phyloP scores from a whole-genome alignment of 2,329 filamentous ascomycete species.

The Fusarium poae region DNA sequence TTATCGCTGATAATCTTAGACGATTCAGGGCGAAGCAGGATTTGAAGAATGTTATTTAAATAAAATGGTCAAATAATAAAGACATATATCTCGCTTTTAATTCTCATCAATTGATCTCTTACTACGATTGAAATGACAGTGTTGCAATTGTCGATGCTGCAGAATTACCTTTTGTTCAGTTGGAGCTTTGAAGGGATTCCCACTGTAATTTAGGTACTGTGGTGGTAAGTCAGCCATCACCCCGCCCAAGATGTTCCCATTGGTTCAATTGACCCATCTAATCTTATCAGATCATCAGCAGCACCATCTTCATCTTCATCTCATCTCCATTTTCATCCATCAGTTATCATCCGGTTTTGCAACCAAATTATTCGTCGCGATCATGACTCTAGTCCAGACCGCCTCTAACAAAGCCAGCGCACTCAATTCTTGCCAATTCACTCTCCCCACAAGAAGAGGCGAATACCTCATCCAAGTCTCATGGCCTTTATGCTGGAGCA shows the following conservation, averaged over 20 bases:
- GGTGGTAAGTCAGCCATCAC: not conserved
- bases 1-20: slow-evolving; percentile 73
- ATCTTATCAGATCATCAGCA: slow-evolving; percentile 40
- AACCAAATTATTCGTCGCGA: not conserved
- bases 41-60: slow-evolving; percentile 65
- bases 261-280: not conserved
- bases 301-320: not conserved
- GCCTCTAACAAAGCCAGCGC: slow-evolving; percentile 15
- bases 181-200: not conserved
- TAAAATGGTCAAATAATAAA: not conserved
- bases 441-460: slow-evolving; percentile 33
- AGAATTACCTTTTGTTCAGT: not conserved
- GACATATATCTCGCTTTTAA: not conserved
- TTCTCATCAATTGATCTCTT: not conserved
- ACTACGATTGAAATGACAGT: not conserved
- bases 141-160: too few relatives aligned
- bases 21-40: slow-evolving; percentile 70
- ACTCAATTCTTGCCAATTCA: slow-evolving; percentile 41
- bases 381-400: slow-evolving; percentile 22
- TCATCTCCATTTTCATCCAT: not conserved
- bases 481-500: slow-evolving; percentile 49
- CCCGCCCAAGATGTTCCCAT: not conserved
- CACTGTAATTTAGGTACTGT: not conserved
- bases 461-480: slow-evolving; percentile 49
- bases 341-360: not conserved